Evolutionary conservation across 345 rosid genomes (phyloP).

Genomic region (Pistacia vera): DNA sequence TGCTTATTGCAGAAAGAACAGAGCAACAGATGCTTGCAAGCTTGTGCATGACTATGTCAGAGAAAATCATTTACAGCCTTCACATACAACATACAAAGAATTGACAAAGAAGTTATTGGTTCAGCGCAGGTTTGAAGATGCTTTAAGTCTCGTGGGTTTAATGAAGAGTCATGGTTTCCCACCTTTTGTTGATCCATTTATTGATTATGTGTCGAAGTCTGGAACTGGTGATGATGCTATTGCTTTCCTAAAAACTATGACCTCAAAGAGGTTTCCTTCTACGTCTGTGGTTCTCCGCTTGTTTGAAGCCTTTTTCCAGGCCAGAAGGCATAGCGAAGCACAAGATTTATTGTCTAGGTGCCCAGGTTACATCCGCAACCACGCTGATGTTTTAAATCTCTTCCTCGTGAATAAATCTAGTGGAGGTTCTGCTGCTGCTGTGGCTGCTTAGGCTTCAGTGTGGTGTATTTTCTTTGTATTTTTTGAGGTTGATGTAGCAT

Average conservation of each 20-base stretch:
- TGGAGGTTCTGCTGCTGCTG: slow-evolving; percentile 29
- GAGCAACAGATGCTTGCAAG: slow-evolving; percentile 66
- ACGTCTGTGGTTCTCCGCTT: slow-evolving; percentile 56
- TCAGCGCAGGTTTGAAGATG: slow-evolving; percentile 71
- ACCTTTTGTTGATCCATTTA: slow-evolving; percentile 71
- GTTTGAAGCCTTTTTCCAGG: slow-evolving; percentile 66
- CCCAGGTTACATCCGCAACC: slow-evolving; percentile 64
- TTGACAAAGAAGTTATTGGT: slow-evolving; percentile 63
- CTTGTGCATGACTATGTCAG: slow-evolving; percentile 44
- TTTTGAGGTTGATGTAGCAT: slow-evolving; percentile 19
- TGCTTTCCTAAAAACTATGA: slow-evolving; percentile 62
- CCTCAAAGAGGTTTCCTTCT: slow-evolving; percentile 73
- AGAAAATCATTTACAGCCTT: slow-evolving; percentile 53
- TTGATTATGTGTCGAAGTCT: slow-evolving; percentile 60
- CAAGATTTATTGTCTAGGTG: slow-evolving; percentile 74
- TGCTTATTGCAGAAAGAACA: slow-evolving; percentile 64
- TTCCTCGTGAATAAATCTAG: slow-evolving; percentile 53
- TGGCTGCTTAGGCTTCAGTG: slow-evolving; percentile 30
- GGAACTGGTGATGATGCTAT: slow-evolving; percentile 72
- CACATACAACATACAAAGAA: slow-evolving; percentile 59
- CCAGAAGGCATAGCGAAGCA: slow-evolving; percentile 65
- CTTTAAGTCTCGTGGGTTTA: slow-evolving; percentile 56
- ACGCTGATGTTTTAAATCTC: slow-evolving; percentile 82
- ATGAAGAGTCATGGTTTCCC: slow-evolving; percentile 84
- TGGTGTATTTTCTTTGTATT: slow-evolving; percentile 12